These are phyloP conservation scores for Chalaropsis thielavioides DNA, from an alignment of 2,329 filamentous ascomycete genomes.

Conservation along the genomic window DNA sequence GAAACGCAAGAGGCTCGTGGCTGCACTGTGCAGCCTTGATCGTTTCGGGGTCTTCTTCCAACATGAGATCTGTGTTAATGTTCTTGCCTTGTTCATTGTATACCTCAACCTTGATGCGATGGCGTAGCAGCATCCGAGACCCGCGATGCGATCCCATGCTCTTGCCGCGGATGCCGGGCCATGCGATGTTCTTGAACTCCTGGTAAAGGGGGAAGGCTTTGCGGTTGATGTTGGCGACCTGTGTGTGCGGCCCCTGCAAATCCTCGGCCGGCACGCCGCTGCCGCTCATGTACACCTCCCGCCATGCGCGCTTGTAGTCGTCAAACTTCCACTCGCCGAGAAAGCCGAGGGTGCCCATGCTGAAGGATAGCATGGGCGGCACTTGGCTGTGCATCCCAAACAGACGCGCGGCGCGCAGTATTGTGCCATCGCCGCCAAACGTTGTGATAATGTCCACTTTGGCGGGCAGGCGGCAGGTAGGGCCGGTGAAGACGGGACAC, in stretches of 20 bases:
- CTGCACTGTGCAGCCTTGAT: background rate
- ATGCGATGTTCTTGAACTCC: slow-evolving; percentile 26
- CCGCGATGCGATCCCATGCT: slow-evolving; percentile 61
- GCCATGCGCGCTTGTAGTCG: slow-evolving; percentile 82
- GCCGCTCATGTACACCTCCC: slow-evolving; percentile 77
- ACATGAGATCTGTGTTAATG: slow-evolving; percentile 38
- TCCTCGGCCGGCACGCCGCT: slow-evolving; percentile 37
- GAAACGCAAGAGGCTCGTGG: slow-evolving; percentile 26
- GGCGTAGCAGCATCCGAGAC: slow-evolving; percentile 71
- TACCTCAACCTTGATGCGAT: slow-evolving; percentile 73
- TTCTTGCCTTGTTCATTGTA: slow-evolving; percentile 54
- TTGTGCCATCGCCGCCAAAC: slow-evolving; percentile 84
- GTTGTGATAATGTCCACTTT: slow-evolving; percentile 85
- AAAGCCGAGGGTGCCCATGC: slow-evolving; percentile 92
- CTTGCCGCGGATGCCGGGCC: slow-evolving; percentile 64
- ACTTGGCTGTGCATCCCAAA: slow-evolving; percentile 65
- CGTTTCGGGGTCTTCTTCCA: slow-evolving; percentile 25
- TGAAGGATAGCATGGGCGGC: slow-evolving; percentile 84
- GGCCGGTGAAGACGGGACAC: slow-evolving; percentile 56
- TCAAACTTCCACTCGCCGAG: slow-evolving; percentile 91
- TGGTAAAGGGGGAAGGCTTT: background rate
- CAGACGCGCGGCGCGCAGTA: slow-evolving; percentile 63
- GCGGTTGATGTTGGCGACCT: slow-evolving; percentile 23
- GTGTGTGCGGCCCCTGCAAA: slow-evolving; percentile 28
- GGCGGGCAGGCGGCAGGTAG: slow-evolving; percentile 44